These are phyloP conservation scores for Apiospora pterosperma DNA, from an alignment of 2,329 filamentous ascomycete species.

Conservation along the genomic window DNA sequence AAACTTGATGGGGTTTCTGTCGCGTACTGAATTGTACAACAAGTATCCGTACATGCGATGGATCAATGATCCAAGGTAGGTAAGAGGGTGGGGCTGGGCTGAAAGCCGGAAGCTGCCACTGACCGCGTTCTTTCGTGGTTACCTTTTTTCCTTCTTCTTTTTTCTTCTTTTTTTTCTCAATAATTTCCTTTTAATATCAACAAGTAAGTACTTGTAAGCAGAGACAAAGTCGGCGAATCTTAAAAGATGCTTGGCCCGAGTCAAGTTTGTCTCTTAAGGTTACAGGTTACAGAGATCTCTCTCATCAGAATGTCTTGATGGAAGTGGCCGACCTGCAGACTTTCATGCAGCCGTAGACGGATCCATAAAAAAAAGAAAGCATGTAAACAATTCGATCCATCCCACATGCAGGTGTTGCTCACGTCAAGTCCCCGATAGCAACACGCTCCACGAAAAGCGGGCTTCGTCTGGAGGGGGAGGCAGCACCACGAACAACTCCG, in stretches of 20 bases:
- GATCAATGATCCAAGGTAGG: too few relatives aligned
- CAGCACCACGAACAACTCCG: not conserved
- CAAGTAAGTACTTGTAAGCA: too few relatives aligned
- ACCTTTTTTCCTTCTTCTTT: not conserved
- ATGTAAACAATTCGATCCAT: conserved; percentile 3
- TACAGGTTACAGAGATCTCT: too few relatives aligned
- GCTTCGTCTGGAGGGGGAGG: too few relatives aligned
- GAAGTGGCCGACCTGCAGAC: not conserved
- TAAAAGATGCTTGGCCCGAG: not conserved
- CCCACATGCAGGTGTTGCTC: not conserved
- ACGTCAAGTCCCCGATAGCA: not conserved
- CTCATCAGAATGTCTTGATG: not conserved
- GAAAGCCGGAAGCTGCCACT: too few relatives aligned
- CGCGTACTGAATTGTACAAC: too few relatives aligned
- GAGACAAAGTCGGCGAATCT: not conserved
- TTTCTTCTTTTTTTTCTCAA: too few relatives aligned
- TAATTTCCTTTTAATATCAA: too few relatives aligned
- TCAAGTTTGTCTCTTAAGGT: not conserved
- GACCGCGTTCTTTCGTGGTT: not conserved
- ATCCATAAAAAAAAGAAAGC: not conserved
- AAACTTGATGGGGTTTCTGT: not conserved
- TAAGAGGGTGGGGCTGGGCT: too few relatives aligned
- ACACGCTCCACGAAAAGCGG: conserved; percentile 3
- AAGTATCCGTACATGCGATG: too few relatives aligned
- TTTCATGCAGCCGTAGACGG: not conserved